phyloP scores from a whole-genome alignment of 352 stramenopile genomes.

The Globisporangium irregulare region DNA sequence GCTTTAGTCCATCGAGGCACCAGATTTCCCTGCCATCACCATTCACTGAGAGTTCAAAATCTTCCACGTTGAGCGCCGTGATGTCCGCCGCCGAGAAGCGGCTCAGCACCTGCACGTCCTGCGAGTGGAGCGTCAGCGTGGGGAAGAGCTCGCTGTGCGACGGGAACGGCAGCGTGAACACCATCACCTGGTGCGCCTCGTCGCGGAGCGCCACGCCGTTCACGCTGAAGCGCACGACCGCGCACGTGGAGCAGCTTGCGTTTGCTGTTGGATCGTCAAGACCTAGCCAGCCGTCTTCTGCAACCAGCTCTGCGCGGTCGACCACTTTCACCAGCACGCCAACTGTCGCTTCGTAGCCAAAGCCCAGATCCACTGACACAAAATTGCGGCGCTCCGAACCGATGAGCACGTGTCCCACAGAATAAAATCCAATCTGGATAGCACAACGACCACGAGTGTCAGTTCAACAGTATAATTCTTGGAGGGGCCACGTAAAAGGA shows the following conservation, averaged over 20 bases:
- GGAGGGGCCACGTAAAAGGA: background rate
- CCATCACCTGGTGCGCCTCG: constrained; percentile 42
- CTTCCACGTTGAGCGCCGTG: constrained; percentile 40
- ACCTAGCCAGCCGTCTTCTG: constrained; percentile 6
- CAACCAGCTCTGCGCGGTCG: constrained; percentile 27
- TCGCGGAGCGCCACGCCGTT: constrained; percentile 65
- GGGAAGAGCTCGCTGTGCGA: constrained; percentile 70
- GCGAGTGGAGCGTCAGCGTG: constrained; percentile 82
- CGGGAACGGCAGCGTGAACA: constrained; percentile 60
- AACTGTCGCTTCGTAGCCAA: constrained; percentile 64
- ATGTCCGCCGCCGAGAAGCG: constrained; percentile 80
- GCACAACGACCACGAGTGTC: constrained; percentile 11
- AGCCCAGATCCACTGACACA: constrained; percentile 50
- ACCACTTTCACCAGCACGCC: constrained; percentile 68
- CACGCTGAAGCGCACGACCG: constrained; percentile 69
- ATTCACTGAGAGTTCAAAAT: constrained; percentile 35
- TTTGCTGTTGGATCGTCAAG: constrained; percentile 7
- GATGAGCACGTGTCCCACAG: constrained; percentile 71
- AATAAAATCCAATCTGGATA: constrained; percentile 78
- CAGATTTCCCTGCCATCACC: constrained; percentile 46
- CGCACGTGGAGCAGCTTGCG: constrained; percentile 22
- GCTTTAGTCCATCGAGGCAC: constrained; percentile 65
- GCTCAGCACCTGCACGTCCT: constrained; percentile 72
- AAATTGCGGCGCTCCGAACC: constrained; percentile 56
- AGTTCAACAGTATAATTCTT: background rate